phyloP scores from a whole-genome alignment of 495 filamentous ascomycete species.

The Talaromyces proteolyticus region DNA sequence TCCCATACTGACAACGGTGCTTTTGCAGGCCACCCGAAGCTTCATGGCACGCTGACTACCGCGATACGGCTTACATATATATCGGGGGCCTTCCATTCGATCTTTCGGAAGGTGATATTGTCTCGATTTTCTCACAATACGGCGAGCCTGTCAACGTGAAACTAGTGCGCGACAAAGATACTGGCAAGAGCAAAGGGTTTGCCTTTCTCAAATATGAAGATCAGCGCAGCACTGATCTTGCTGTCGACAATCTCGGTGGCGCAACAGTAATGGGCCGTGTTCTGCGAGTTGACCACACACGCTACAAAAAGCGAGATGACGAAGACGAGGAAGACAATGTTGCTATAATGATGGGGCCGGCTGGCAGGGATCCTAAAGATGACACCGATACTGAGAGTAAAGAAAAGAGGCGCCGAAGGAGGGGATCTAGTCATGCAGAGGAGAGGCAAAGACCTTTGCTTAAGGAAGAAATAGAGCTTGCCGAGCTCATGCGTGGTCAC shows the following conservation, averaged over 20 bases:
- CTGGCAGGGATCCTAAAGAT: conserved; percentile 9
- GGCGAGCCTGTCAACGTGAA: conserved; percentile 92
- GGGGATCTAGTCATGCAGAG: conserved; percentile 22
- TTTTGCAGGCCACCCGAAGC: conserved; percentile 61
- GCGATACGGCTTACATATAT: conserved; percentile 94
- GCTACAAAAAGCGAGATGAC: conserved; percentile 84
- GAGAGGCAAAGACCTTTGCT: conserved; percentile 39
- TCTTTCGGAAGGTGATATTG: conserved; percentile 89
- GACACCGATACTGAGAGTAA: conserved; percentile 28
- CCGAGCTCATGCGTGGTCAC: conserved; percentile 66
- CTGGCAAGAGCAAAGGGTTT: conserved; percentile 89
- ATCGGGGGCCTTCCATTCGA: conserved; percentile 93
- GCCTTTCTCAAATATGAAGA: conserved; percentile 98
- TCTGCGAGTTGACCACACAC: conserved; percentile 84
- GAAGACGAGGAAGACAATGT: conserved; percentile 66
- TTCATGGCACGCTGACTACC: conserved; percentile 97
- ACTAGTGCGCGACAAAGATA: conserved; percentile 88
- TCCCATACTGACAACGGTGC: conserved; percentile 5
- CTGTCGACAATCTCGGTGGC: conserved; percentile 91
- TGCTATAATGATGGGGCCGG: conserved; percentile 28
- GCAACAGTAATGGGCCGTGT: conserved; percentile 74
- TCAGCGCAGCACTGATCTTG: conserved; percentile 90
- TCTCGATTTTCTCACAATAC: conserved; percentile 96
- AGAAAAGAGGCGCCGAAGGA: conserved; percentile 42
- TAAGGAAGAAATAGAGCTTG: conserved; percentile 72